These are phyloP conservation scores for Geotrichum fermentans DNA, from an alignment of 1,139 yeast genomes.

Conservation along the genomic window DNA sequence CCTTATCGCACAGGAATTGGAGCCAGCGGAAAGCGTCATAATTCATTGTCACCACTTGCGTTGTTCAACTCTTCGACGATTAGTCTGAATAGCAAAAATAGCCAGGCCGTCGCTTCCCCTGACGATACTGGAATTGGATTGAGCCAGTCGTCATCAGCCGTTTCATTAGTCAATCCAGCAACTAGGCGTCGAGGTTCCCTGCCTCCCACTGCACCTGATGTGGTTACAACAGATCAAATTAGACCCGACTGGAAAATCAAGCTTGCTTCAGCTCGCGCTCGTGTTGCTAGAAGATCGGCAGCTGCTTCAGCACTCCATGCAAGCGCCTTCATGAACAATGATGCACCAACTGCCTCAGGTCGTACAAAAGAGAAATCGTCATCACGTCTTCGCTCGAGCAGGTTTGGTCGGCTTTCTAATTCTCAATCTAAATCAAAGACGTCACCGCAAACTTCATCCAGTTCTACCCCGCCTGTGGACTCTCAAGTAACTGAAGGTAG, in stretches of 20 bases:
- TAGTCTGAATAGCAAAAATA: constrained; percentile 1
- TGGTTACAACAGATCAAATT: constrained; percentile 71
- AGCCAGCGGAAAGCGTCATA: constrained; percentile 5
- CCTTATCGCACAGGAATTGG: constrained; percentile 37
- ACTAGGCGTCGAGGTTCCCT: constrained; percentile 27
- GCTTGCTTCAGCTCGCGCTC: constrained; percentile 64
- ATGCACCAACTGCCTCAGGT: not conserved
- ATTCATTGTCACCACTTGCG: constrained; percentile 1
- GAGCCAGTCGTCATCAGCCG: constrained; percentile 7
- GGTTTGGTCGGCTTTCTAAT: constrained; percentile 2
- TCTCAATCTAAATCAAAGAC: not conserved
- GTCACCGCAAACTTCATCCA: not conserved
- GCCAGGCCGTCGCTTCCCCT: not conserved
- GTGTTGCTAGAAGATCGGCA: constrained; percentile 80
- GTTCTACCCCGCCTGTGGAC: too few relatives aligned
- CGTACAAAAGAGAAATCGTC: not conserved
- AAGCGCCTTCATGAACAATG: constrained; percentile 45
- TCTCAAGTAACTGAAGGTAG: too few relatives aligned
- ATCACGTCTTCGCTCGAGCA: not conserved
- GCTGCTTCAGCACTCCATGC: constrained; percentile 94
- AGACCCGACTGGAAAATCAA: constrained; percentile 91
- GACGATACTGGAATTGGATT: not conserved
- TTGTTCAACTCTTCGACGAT: constrained; percentile 6
- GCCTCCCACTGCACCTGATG: constrained; percentile 43
- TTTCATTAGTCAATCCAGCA: not conserved